Evolutionary conservation across 148 eudicot genomes (phyloP).

Genomic region (Selenicereus undatus): DNA sequence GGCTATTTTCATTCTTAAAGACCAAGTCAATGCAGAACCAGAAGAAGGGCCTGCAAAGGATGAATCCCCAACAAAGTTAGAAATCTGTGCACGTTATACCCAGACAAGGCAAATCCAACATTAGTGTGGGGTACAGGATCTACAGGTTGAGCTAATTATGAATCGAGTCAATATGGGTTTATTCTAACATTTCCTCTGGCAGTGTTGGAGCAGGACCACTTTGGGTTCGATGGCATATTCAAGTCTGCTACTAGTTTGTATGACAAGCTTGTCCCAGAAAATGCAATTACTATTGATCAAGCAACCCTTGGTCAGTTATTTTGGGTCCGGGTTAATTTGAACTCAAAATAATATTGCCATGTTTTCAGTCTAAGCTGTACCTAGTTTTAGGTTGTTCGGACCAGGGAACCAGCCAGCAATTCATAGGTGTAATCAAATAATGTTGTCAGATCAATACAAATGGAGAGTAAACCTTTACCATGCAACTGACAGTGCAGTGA

Average conservation of each 20-base stretch:
- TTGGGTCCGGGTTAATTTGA: not conserved
- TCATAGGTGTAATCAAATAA: not conserved
- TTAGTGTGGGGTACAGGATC: not conserved
- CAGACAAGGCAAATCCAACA: not conserved
- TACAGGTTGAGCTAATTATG: too few relatives aligned
- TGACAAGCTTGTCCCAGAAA: not conserved
- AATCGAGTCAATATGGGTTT: too few relatives aligned
- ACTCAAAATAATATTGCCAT: not conserved
- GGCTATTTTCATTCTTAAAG: conserved; percentile 73
- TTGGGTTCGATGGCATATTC: not conserved
- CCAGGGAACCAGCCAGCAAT: not conserved
- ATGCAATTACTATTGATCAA: not conserved
- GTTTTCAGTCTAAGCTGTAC: not conserved
- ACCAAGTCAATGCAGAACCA: conserved; percentile 63
- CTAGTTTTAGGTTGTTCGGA: not conserved
- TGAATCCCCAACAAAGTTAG: not conserved
- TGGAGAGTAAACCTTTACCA: conserved; percentile 39
- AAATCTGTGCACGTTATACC: not conserved
- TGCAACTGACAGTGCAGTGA: conserved; percentile 71
- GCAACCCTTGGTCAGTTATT: not conserved
- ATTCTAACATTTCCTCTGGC: too few relatives aligned
- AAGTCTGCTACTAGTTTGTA: not conserved
- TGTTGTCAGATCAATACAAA: not conserved
- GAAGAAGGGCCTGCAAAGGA: conserved; percentile 43
- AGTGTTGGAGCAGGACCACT: not conserved